Evolutionary conservation across 768 basidiomycete genomes (phyloP).

Genomic region (Naematelia encephala): DNA sequence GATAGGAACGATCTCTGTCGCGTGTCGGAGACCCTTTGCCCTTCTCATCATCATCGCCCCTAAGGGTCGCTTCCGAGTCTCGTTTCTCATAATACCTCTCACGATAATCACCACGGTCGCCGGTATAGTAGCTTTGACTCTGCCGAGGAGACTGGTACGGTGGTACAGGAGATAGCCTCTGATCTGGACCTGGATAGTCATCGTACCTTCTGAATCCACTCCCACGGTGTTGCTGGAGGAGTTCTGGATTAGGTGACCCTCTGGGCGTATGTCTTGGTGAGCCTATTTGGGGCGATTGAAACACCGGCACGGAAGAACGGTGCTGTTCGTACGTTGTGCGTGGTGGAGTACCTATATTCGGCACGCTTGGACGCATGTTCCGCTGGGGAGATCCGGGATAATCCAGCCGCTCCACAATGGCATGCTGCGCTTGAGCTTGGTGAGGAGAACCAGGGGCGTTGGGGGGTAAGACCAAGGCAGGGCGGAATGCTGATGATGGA

Average conservation of each 20-base stretch:
- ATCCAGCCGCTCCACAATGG: not conserved
- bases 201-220: slow-evolving; percentile 9
- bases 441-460: not conserved
- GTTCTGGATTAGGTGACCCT: slow-evolving; percentile 10
- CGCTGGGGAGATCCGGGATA: not conserved
- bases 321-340: slow-evolving; percentile 14
- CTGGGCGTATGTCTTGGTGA: slow-evolving; percentile 3
- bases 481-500: slow-evolving; percentile 14
- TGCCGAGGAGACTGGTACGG: slow-evolving; percentile 18
- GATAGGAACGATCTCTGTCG: not conserved
- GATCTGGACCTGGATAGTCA: not conserved
- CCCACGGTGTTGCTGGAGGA: slow-evolving; percentile 2
- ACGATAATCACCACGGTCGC: not conserved
- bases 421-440: not conserved
- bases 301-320: slow-evolving; percentile 11
- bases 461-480: slow-evolving; percentile 1
- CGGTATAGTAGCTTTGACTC: not conserved
- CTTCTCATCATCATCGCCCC: slow-evolving; percentile 5
- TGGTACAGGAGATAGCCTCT: slow-evolving; percentile 15
- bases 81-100: not conserved
- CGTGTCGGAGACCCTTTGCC: not conserved
- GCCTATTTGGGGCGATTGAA: slow-evolving; percentile 3
- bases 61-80: slow-evolving; percentile 9
- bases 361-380: not conserved
- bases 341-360: not conserved